These are phyloP conservation scores for Nigrograna mackinnonii DNA, from an alignment of 2,329 filamentous ascomycete species.

Conservation along the genomic window DNA sequence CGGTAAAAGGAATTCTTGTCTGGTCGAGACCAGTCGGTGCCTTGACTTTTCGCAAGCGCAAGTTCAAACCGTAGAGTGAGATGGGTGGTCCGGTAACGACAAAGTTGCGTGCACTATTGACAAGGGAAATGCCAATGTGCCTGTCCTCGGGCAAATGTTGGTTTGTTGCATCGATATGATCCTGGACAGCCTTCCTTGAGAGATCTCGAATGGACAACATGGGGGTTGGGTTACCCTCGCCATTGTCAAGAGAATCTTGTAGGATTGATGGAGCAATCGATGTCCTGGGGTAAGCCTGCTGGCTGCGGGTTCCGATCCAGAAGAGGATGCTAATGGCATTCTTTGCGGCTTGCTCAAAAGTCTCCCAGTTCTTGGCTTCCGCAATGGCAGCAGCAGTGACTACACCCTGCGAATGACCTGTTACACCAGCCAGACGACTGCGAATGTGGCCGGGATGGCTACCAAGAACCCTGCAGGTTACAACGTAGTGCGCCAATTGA, in stretches of 20 bases:
- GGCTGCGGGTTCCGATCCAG: constrained; percentile 96
- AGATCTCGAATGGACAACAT: constrained; percentile 98
- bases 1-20: constrained; percentile 88
- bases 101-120: constrained; percentile 96
- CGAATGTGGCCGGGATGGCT: constrained; percentile 87
- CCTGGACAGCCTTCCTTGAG: constrained; percentile 84
- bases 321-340: constrained; percentile 91
- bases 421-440: constrained; percentile 82
- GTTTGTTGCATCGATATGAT: constrained; percentile 96
- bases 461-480: constrained; percentile 90
- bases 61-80: constrained; percentile 93
- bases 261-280: constrained; percentile 89
- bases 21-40: constrained; percentile 97
- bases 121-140: constrained; percentile 91
- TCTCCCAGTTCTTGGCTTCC: constrained; percentile 90
- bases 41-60: constrained; percentile 95
- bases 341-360: constrained; percentile 78
- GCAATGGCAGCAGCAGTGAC: constrained; percentile 92
- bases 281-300: constrained; percentile 95
- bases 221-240: constrained; percentile 92
- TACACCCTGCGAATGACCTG: constrained; percentile 95
- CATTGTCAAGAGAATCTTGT: constrained; percentile 90
- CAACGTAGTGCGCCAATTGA: constrained; percentile 92
- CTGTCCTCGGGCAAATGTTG: constrained; percentile 90
- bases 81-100: constrained; percentile 96